phyloP scores from a whole-genome alignment of 2,329 filamentous ascomycete genomes.

The Tolypocladium album region DNA sequence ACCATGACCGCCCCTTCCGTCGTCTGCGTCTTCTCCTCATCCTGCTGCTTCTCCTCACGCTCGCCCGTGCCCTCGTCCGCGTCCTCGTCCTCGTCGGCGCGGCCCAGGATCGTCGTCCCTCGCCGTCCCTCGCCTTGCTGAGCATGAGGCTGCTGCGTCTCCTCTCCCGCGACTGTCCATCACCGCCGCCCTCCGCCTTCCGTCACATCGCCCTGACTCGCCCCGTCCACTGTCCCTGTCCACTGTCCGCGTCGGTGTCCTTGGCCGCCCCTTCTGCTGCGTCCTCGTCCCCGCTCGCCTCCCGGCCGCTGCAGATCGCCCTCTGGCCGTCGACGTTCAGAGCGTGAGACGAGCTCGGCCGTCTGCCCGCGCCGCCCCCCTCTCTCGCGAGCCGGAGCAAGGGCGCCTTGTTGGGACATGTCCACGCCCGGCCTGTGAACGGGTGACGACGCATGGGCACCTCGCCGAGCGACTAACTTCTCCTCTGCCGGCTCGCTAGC shows the following conservation, averaged over 20 bases:
- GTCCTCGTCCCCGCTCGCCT: background rate
- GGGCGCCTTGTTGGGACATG: background rate
- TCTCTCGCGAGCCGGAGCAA: background rate
- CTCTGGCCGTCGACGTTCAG: background rate
- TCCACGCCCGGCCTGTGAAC: background rate
- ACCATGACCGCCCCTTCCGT: background rate
- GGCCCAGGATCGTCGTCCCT: background rate
- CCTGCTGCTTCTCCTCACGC: background rate
- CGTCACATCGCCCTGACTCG: background rate
- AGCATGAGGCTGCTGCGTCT: background rate
- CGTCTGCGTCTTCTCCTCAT: background rate
- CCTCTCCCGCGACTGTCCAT: background rate
- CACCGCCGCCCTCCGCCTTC: background rate
- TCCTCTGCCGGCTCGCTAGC: background rate
- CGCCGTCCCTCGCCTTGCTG: background rate
- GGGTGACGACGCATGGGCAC: background rate
- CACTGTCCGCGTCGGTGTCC: background rate
- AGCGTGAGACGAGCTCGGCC: background rate
- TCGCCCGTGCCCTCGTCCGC: background rate
- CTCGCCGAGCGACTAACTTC: background rate
- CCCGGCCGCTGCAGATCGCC: background rate
- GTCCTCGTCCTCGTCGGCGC: background rate
- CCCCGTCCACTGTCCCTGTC: background rate
- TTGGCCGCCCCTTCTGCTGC: background rate
- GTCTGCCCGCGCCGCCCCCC: background rate